Evolutionary conservation across 2,329 filamentous ascomycete genomes (phyloP).

Genomic region (Alternaria hordeiaustralica): DNA sequence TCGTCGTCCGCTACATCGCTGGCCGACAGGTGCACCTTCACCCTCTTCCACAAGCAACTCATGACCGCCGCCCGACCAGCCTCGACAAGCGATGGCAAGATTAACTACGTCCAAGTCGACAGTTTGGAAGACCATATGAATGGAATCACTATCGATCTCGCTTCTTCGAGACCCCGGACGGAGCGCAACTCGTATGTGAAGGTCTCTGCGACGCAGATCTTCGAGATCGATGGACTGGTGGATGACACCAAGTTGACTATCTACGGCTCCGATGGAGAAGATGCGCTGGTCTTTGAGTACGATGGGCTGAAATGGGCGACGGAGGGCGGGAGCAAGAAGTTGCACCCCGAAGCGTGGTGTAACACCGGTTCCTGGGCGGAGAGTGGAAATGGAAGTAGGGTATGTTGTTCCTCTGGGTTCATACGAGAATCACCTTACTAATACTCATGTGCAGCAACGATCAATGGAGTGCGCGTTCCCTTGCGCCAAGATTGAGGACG

Average conservation of each 20-base stretch:
- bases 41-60: slow-evolving; percentile 22
- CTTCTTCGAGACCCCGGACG: slow-evolving; percentile 10
- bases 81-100: not conserved
- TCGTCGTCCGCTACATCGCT: not conserved
- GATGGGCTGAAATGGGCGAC: slow-evolving; percentile 5
- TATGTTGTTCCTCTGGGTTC: not conserved
- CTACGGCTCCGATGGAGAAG: slow-evolving; percentile 1
- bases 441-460: slow-evolving; percentile 9
- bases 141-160: slow-evolving; percentile 18
- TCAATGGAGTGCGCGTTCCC: slow-evolving; percentile 21
- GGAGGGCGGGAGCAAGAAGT: not conserved
- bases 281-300: slow-evolving; percentile 15
- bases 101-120: slow-evolving; percentile 24
- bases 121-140: slow-evolving; percentile 19
- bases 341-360: slow-evolving; percentile 9
- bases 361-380: slow-evolving; percentile 10
- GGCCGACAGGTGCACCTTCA: slow-evolving; percentile 23
- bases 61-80: not conserved
- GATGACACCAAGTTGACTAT: slow-evolving; percentile 15
- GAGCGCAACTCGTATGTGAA: slow-evolving; percentile 20
- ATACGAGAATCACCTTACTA: not conserved
- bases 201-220: slow-evolving; percentile 5
- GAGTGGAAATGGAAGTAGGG: slow-evolving; percentile 7
- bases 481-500: slow-evolving; percentile 12
- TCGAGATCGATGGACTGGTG: slow-evolving; percentile 19